Evolutionary conservation across 306 rosid genomes (phyloP).

Genomic region (Rosa persica): DNA sequence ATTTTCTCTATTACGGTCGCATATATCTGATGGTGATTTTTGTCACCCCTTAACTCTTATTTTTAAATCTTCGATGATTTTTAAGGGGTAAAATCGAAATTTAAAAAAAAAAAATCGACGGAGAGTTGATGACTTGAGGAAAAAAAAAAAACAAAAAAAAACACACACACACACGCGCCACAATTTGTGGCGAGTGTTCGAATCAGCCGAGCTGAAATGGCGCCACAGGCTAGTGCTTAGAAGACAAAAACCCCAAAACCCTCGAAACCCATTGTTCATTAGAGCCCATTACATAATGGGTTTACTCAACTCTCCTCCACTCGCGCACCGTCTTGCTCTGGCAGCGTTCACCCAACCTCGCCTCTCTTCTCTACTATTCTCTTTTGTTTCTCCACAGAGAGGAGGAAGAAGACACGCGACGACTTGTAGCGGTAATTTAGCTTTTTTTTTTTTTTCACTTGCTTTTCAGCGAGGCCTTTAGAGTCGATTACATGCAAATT

Average conservation of each 20-base stretch:
- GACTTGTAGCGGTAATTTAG: conserved; percentile 31
- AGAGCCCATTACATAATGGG: background rate
- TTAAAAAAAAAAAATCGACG: too few relatives aligned
- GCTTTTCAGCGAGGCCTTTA: background rate
- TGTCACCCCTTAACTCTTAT: too few relatives aligned
- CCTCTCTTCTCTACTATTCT: conserved; percentile 19
- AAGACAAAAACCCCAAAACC: background rate
- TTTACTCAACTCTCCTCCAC: conserved; percentile 4
- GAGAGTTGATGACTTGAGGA: too few relatives aligned
- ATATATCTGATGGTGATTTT: too few relatives aligned
- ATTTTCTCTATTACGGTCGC: too few relatives aligned
- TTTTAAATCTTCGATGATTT: too few relatives aligned
- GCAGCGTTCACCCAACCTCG: conserved; percentile 10
- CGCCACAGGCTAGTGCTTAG: too few relatives aligned
- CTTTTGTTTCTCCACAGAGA: conserved; percentile 34
- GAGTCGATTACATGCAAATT: background rate
- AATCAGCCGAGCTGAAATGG: too few relatives aligned
- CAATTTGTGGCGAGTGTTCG: too few relatives aligned
- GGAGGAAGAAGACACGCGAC: conserved; percentile 37
- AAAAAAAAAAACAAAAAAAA: too few relatives aligned
- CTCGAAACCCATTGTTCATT: background rate
- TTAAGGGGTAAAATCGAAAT: too few relatives aligned
- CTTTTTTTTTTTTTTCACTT: background rate
- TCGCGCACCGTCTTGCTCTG: conserved; percentile 19
- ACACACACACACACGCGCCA: too few relatives aligned